These are phyloP conservation scores for Apophysomyces sp. DNA, from an alignment of 371 early-diverging fungal species.

Conservation along the genomic window DNA sequence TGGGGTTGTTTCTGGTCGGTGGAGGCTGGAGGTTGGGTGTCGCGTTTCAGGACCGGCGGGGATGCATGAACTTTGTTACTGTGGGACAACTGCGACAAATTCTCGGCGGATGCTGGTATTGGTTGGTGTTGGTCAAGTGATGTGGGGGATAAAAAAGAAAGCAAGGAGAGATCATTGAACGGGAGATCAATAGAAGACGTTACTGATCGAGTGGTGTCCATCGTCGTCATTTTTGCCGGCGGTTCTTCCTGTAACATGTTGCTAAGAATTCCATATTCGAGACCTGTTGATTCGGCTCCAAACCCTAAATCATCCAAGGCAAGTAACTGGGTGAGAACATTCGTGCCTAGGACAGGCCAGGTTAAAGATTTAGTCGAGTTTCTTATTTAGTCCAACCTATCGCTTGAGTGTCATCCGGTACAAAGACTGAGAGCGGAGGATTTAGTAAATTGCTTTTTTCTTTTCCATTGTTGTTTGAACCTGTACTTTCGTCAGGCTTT, in stretches of 20 bases:
- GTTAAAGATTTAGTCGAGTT: not conserved
- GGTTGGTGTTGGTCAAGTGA: too few relatives aligned
- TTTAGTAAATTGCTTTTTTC: too few relatives aligned
- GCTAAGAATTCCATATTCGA: not conserved
- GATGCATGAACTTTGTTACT: not conserved
- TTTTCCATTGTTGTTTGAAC: too few relatives aligned
- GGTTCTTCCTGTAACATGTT: not conserved
- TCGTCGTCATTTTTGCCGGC: too few relatives aligned
- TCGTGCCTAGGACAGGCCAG: not conserved
- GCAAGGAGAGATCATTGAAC: too few relatives aligned
- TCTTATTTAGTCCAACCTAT: not conserved
- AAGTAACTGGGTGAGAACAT: not conserved
- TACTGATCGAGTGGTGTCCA: too few relatives aligned
- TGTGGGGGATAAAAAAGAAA: too few relatives aligned
- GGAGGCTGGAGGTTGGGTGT: too few relatives aligned
- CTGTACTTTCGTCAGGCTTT: not conserved
- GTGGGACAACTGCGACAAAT: not conserved
- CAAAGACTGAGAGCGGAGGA: not conserved
- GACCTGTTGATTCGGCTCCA: not conserved
- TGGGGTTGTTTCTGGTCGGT: too few relatives aligned
- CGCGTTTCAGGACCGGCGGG: conserved; percentile 6
- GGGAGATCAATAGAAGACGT: too few relatives aligned
- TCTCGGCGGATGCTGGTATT: not conserved
- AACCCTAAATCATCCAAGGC: not conserved
- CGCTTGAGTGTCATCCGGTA: not conserved